Evolutionary conservation across 2,329 filamentous ascomycete genomes (phyloP).

Genomic region (Dendrostoma leiphaemia): DNA sequence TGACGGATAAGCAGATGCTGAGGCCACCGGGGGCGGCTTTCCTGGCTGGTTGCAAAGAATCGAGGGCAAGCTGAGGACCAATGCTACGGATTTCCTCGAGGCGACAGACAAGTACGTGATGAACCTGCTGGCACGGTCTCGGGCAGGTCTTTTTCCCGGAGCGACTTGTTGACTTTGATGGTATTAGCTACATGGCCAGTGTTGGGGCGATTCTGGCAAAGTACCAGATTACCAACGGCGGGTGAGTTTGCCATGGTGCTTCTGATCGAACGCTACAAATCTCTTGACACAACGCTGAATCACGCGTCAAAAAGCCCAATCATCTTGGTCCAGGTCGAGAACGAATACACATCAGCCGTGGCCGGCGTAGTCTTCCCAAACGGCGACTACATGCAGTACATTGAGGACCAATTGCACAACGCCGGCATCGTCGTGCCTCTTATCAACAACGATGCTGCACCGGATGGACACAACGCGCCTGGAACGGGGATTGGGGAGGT

Average conservation of each 20-base stretch:
- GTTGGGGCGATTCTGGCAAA: conserved; percentile 61
- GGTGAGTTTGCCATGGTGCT: conserved; percentile 29
- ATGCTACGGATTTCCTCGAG: conserved; percentile 53
- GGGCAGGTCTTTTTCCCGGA: too few species aligned
- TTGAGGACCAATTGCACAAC: conserved; percentile 66
- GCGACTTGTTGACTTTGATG: neutral
- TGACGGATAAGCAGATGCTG: too few species aligned
- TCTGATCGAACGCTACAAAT: neutral
- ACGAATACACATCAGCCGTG: conserved; percentile 58
- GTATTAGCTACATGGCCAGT: conserved; percentile 50
- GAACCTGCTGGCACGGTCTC: too few species aligned
- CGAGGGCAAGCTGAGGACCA: conserved; percentile 56
- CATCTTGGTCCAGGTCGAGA: conserved; percentile 70
- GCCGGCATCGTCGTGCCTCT: conserved; percentile 72
- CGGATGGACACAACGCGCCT: conserved; percentile 61
- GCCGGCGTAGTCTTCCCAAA: conserved; percentile 58
- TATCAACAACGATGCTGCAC: conserved; percentile 70
- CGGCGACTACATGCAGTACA: conserved; percentile 66
- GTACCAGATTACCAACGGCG: conserved; percentile 72
- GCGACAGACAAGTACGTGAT: conserved; percentile 58
- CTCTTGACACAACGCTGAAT: too few species aligned
- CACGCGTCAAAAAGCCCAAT: conserved; percentile 40
- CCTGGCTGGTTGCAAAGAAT: conserved; percentile 69
- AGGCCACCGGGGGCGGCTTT: conserved; percentile 66
- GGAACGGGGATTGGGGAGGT: conserved; percentile 51